phyloP scores from a whole-genome alignment of 169 alveolate species.

The Cryptosporidium parvum region DNA sequence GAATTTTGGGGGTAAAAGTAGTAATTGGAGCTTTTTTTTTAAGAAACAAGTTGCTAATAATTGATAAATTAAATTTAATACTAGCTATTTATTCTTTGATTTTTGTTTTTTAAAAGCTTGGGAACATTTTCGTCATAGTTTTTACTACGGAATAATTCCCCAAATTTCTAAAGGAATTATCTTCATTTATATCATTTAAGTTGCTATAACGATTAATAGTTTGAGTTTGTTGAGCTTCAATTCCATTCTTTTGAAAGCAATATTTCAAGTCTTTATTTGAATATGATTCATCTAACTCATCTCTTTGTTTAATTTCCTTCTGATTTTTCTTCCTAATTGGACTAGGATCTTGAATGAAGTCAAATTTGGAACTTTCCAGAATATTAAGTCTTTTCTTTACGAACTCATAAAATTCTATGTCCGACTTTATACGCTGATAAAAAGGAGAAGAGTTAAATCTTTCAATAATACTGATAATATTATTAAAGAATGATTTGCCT shows the following conservation, averaged over 20 bases:
- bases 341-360: constrained; percentile 20
- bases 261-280: background rate
- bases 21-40: background rate
- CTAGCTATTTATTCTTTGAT: background rate
- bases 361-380: constrained; percentile 15
- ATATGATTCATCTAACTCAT: constrained; percentile 25
- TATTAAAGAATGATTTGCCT: constrained; percentile 52
- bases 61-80: background rate
- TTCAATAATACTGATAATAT: constrained; percentile 43
- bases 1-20: background rate
- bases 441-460: constrained; percentile 53
- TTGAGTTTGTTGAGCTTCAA: background rate
- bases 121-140: constrained; percentile 25
- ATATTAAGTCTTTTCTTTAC: constrained; percentile 40
- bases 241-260: background rate
- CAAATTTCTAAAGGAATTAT: background rate
- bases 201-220: background rate
- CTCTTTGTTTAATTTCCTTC: constrained; percentile 35
- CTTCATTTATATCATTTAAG: background rate
- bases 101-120: constrained; percentile 11
- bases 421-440: constrained; percentile 33
- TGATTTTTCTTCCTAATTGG: constrained; percentile 11
- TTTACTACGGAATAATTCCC: background rate
- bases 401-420: constrained; percentile 49
- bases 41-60: background rate